Conservation (phyloP, 495 filamentous ascomycete species). For the Daldinia decipiens region DNA sequence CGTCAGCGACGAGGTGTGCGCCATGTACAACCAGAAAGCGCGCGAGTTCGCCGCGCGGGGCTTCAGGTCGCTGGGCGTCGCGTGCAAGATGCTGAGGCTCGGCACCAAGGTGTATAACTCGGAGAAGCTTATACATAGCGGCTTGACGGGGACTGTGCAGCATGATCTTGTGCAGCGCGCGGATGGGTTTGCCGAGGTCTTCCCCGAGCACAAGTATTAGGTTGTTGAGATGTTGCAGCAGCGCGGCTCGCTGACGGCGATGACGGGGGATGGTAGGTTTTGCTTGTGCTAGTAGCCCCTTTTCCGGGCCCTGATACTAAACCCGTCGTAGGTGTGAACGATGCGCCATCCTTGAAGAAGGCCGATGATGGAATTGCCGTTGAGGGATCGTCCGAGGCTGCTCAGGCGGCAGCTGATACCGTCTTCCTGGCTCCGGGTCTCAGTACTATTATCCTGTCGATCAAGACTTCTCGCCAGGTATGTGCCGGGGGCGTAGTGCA, state of each 20-base stretch:
- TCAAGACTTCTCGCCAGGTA: conserved; percentile 86
- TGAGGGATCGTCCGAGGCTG: conserved; percentile 90
- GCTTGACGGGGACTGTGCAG: conserved; percentile 88
- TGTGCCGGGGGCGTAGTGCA: conserved; percentile 77
- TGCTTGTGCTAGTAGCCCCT: neutral
- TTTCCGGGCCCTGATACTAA: neutral
- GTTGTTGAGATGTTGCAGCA: conserved; percentile 97
- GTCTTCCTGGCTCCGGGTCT: conserved; percentile 91
- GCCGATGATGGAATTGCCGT: conserved; percentile 94
- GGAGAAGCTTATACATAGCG: conserved; percentile 80
- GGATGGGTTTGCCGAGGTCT: conserved; percentile 95
- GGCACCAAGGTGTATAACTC: conserved; percentile 95
- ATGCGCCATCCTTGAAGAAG: conserved; percentile 95
- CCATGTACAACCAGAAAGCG: conserved; percentile 84
- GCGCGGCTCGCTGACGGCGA: conserved; percentile 92
- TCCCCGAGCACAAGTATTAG: conserved; percentile 97
- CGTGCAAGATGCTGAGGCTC: conserved; percentile 86
- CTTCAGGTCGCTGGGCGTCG: conserved; percentile 91
- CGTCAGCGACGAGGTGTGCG: conserved; percentile 73
- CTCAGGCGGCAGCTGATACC: conserved; percentile 90
- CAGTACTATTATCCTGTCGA: conserved; percentile 88
- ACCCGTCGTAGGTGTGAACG: conserved; percentile 76
- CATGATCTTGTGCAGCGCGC: conserved; percentile 94
- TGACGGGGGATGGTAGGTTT: conserved; percentile 85
- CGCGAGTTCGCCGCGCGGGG: conserved; percentile 88